Base-by-base conservation (phyloP, 1,284 basidiomycete species). In the Cutaneotrichosporon sp. region DNA sequence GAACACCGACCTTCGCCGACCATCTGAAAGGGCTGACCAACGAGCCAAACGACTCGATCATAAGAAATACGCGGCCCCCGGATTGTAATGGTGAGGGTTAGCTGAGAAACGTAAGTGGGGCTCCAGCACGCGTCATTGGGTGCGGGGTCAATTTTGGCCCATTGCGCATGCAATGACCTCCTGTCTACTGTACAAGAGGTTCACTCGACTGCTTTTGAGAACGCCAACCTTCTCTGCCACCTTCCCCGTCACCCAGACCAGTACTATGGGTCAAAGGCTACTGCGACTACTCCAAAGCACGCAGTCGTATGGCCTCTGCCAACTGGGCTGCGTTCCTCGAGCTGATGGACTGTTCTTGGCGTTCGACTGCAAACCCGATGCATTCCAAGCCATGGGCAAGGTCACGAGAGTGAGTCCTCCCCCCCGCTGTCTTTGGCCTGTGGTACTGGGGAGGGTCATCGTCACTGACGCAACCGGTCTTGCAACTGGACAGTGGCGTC, bases 181-280 rank as follows among this genome's bases (percentile, higher is more conserved):
- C 2, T 3, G 1, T 40, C 38, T 16, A 14, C 38, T 40, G 10
- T 2, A 26, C 26, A 2, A 2, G 26, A 26, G 26, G 26, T 26
- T 26, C 26, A 26, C 26, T 26, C 26, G 49, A 21, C 49, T 53
- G 51, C 51, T 53, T 51, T 51, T 53, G 51, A 32, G 51, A 53
- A 32, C 51, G 31, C 22, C 50, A 31, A 52, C 50, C 50, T 32
- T 32, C 50, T 18, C 51, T 53, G 42, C 42, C 42, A n/a, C 16
- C 18, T 46, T 42, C 40, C 11, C 16, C 14, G 13, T 42, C 40
- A 8, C 18, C 42, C 9, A 16, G 42, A 18, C 42, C 18, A n/a
- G 42, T 18, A 5, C 18, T 6, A 18, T n/a, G 6, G 18, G 18
- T n/a, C 42, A 46, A n/a, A n/a, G 42, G 7, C 16, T 7, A 18